A percentile compares a stretch with the other conserved stretches of the same genome.
These are phyloP conservation scores for Myxozyma kluyveri DNA, from an alignment of 805 yeast genomes.

Conservation along the genomic window DNA sequence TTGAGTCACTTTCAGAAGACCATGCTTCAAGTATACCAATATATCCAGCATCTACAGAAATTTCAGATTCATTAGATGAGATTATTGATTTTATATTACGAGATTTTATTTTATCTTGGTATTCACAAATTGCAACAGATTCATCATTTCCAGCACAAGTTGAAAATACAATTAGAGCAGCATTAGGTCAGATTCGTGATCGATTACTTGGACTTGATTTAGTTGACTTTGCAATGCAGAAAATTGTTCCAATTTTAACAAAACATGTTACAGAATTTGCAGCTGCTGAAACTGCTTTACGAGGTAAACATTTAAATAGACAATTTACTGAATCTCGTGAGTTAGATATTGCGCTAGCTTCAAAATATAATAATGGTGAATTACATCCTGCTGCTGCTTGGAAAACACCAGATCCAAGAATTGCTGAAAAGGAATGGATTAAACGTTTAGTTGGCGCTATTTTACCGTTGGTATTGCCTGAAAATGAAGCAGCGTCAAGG, in stretches of 20 bases:
- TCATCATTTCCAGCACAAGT: conserved; percentile 47
- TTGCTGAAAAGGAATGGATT: conserved; percentile 52
- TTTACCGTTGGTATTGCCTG: conserved; percentile 52
- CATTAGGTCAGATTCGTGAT: conserved; percentile 44
- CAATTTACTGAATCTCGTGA: conserved; percentile 40
- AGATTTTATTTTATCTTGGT: conserved; percentile 62
- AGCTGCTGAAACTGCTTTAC: conserved; percentile 41
- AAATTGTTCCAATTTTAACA: conserved; percentile 62
- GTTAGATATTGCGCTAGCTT: conserved; percentile 43
- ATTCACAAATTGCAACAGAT: conserved; percentile 43
- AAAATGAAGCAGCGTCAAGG: conserved; percentile 43
- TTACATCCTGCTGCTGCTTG: conserved; percentile 58
- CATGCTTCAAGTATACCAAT: conserved; percentile 29
- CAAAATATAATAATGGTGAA: conserved; percentile 49
- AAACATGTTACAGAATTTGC: conserved; percentile 58
- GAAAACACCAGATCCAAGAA: conserved; percentile 40
- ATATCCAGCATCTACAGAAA: conserved; percentile 49
- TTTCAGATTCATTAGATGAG: conserved; percentile 53
- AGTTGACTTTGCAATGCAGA: conserved; percentile 55
- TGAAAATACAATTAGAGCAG: conserved; percentile 45
- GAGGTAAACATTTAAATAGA: conserved; percentile 33
- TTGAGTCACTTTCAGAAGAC: conserved; percentile 12
- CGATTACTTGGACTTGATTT: conserved; percentile 50
- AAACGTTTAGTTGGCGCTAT: conserved; percentile 44
- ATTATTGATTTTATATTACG: conserved; percentile 49